Evolutionary conservation across 2,329 filamentous ascomycete genomes (phyloP), one percentile per base, ranked within the genome.

Genomic region (Ophiosphaerella korrae): DNA sequence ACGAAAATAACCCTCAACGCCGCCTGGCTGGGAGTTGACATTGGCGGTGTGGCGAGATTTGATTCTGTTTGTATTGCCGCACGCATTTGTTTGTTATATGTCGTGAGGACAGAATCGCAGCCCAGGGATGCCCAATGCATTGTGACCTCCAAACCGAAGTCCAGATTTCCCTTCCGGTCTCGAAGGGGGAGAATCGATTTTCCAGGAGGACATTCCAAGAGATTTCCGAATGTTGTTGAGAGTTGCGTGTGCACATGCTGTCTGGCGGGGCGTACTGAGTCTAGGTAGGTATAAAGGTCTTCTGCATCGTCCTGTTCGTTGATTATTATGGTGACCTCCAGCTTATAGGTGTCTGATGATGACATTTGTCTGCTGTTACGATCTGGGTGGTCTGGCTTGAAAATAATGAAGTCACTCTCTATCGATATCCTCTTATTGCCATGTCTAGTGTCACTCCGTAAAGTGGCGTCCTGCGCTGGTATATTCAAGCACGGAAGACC

Each of bases 241-340:
- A 76, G 24, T 5, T 53, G 52, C 3, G 53, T 56, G 31, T 45
- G 45, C 45, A 42, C 24, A 32, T 39, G 36, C 1, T 35, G 40
- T 18, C 38, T 23, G 38, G 43, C n/a, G 12, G 3, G 21, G 33
- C 29, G 33, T n/a, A 47, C 26, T 38, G 35, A 58, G 49, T 42
- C 45, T 13, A 75, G 45, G 40, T 60, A 52, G 9, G 48, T 56
- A 21, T 72, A 57, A 3, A 75, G 53, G 8, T 63, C 58, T 3
- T 55, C 39, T 3, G 64, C 63, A 21, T 71, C 67, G 0, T 60
- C 23, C 16, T 39, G 31, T 2, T 5, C 38, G 7, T 31, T 42
- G 16, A 68, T 64, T 32, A 70, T 56, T 45, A 70, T 64, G 23
- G 42, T 57, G 8, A 67, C 16, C 9, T 42, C 46, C 14, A 68